Base-by-base conservation (phyloP, 2,329 filamentous ascomycete genomes). In the Pseudohalonectria lignicola region DNA sequence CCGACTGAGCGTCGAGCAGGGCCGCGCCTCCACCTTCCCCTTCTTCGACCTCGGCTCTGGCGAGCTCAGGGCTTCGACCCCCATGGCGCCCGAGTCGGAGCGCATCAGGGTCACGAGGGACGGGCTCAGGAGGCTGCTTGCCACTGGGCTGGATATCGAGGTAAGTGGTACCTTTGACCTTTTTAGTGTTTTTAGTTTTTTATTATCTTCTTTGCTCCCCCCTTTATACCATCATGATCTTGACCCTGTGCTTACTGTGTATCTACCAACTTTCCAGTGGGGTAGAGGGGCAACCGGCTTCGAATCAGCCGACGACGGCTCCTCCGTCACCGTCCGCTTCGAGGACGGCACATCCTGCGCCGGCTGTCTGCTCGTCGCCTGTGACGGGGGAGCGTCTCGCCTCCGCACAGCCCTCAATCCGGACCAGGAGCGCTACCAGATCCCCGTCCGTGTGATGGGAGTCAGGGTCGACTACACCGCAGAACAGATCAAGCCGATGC, bases 1-100 rank as follows among this genome's bases (percentile, higher is more conserved):
- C 49, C 57, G 64, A n/a, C 52, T 59, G 41, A 64, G 74, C 47
- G 66, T 68, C 10, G 53, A 57, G 40, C 52, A 60, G 36, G 64
- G 73, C 1, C 53, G 65, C 19, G 55, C 58, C 1, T 69, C 71
- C 0, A 58, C 57, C 1, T 76, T 75, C 37, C 62, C 68, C 0
- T 74, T 75, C 43, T 71, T 73, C 32, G 66, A 82, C 49, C 59
- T 79, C 13, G 66, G 55, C 46, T 68, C 62, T 0, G 69, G 64
- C 4, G 57, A 67, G 35, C 45, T 61, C 4, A 55, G 52, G 31
- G 48, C 55, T 0, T 56, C 62, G 0, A 60, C 63, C 9, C 71
- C 63, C 13, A 54, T 55, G 31, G 60, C 67, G 0, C 57, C 65
- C 0, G 63, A 68, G 15, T 54, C 59, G 10, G 53, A 62, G 28